A percentile compares a stretch with the other conserved stretches of the same genome.
phyloP scores from a whole-genome alignment of 23 red algal species.

The Gracilaria caudata region DNA sequence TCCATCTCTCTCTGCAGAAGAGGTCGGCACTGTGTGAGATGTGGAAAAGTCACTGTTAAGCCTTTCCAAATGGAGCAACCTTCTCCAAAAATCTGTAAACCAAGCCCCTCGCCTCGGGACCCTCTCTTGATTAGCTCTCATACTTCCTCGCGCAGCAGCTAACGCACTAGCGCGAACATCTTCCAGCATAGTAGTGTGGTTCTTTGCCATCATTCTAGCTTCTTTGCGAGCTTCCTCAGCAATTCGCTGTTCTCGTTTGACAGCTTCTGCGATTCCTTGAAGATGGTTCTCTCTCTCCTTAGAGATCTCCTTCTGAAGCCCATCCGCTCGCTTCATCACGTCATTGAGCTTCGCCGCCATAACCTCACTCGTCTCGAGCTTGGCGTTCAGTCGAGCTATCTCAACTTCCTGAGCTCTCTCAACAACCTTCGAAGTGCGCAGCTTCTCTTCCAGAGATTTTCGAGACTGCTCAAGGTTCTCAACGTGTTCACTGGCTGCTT shows the following conservation, averaged over 20 bases:
- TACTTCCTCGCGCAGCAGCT: conserved; percentile 46
- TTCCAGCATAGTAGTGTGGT: conserved; percentile 42
- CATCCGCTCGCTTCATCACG: conserved; percentile 28
- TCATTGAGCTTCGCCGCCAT: conserved; percentile 31
- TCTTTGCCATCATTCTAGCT: conserved; percentile 39
- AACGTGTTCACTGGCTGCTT: background rate
- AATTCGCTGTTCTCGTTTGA: conserved; percentile 43
- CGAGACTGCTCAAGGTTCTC: conserved; percentile 18
- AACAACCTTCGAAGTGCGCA: conserved; percentile 36
- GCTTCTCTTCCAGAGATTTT: conserved; percentile 29
- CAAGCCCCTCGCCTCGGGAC: conserved; percentile 12
- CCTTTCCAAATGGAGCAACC: conserved; percentile 47
- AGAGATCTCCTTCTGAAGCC: conserved; percentile 44
- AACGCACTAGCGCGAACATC: conserved; percentile 59
- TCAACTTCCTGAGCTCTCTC: conserved; percentile 66
- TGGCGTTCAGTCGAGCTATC: conserved; percentile 48
- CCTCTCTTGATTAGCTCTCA: conserved; percentile 26
- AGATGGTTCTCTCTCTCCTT: conserved; percentile 49
- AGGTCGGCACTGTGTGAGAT: background rate
- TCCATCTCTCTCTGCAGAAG: conserved; percentile 31
- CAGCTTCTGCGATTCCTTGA: conserved; percentile 23
- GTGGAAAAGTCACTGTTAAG: conserved; percentile 40
- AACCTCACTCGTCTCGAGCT: conserved; percentile 42
- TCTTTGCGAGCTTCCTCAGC: conserved; percentile 61
- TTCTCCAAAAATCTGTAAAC: conserved; percentile 66